Evolutionary conservation across 768 basidiomycete species (phyloP).

Genomic region (Mycena alexandri): DNA sequence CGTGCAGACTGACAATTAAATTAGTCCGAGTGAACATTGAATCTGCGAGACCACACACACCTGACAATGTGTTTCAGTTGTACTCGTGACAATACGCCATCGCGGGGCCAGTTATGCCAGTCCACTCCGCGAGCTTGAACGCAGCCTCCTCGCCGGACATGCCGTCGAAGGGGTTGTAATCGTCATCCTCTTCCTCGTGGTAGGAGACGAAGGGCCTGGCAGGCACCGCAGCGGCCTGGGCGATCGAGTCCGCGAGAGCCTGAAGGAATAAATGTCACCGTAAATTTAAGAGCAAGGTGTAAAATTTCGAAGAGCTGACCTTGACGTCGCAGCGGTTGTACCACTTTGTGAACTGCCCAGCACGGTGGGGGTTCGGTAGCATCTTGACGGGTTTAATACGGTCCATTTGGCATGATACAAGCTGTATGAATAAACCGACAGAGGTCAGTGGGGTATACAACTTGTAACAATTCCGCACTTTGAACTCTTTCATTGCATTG

Average conservation of each 20-base stretch:
- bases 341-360: not conserved
- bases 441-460: not conserved
- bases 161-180: slow-evolving; percentile 14
- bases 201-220: not conserved
- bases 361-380: not conserved
- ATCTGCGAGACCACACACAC: too few species aligned
- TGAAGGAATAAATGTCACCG: not conserved
- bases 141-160: slow-evolving; percentile 24
- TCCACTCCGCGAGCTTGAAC: slow-evolving; percentile 4
- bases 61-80: too few species aligned
- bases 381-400: slow-evolving; percentile 15
- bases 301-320: not conserved
- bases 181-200: not conserved
- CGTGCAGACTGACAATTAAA: too few species aligned
- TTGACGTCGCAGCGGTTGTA: slow-evolving; percentile 24
- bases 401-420: slow-evolving; percentile 15
- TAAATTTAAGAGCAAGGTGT: not conserved
- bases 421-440: not conserved
- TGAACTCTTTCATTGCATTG: slow-evolving; percentile 18
- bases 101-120: slow-evolving; percentile 13
- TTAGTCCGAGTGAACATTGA: too few species aligned
- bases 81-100: slow-evolving; percentile 4
- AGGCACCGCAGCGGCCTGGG: not conserved
- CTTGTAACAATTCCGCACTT: not conserved
- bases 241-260: slow-evolving; percentile 7